A percentile compares a stretch with the other conserved stretches of the same genome.
Conservation (phyloP, 352 stramenopile species). For the Globisporangium viniferum region DNA sequence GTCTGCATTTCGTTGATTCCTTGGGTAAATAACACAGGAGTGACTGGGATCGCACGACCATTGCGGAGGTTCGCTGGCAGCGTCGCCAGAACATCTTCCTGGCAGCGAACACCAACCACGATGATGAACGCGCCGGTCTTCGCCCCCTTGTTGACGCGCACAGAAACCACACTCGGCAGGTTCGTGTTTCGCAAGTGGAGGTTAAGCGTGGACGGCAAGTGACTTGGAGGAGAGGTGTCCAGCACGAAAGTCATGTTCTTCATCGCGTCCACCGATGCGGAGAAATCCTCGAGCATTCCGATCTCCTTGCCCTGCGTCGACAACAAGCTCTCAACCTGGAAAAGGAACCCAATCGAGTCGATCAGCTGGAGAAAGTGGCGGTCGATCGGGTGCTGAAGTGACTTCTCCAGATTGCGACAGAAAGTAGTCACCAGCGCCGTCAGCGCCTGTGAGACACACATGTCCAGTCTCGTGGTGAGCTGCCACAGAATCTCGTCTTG, state of each 20-base stretch:
- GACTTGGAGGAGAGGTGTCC: constrained; percentile 52
- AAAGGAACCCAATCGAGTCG: constrained; percentile 73
- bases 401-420: constrained; percentile 63
- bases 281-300: constrained; percentile 93
- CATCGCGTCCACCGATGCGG: constrained; percentile 72
- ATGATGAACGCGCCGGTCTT: constrained; percentile 44
- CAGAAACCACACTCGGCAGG: constrained; percentile 71
- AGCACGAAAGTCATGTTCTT: constrained; percentile 66
- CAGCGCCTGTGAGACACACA: constrained; percentile 76
- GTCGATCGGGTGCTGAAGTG: constrained; percentile 62
- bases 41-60: constrained; percentile 51
- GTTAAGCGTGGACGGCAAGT: constrained; percentile 69
- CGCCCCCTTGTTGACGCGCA: constrained; percentile 54
- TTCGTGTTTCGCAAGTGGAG: constrained; percentile 73
- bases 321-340: constrained; percentile 91
- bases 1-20: constrained; percentile 85
- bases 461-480: constrained; percentile 71
- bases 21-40: constrained; percentile 68
- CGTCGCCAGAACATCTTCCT: constrained; percentile 27
- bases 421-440: constrained; percentile 73
- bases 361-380: constrained; percentile 56
- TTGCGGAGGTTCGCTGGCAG: constrained; percentile 51
- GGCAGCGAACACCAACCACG: constrained; percentile 57
- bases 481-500: constrained; percentile 76
- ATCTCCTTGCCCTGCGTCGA: constrained; percentile 94